Evolutionary conservation across 345 rosid species (phyloP), one percentile per base, ranked within the genome.

Genomic region (Rhizophora apiculata): DNA sequence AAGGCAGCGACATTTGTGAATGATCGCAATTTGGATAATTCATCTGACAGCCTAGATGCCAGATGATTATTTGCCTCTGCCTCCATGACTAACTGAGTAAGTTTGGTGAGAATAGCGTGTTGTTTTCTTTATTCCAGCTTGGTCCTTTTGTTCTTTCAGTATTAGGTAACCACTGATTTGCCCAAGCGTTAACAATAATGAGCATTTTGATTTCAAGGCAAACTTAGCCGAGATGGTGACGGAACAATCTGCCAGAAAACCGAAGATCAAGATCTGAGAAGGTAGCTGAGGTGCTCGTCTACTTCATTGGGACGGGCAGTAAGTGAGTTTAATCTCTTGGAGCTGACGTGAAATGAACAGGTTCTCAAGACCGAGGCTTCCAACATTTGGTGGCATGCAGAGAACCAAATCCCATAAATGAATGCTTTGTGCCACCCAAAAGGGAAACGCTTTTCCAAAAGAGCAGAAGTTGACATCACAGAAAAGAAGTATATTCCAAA

Each of bases 161-260:
- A 16, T 20, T 0, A 20, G 10, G 15, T 57, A 58, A 6, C 32
- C 16, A 31, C 16, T 11, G 6, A 31, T 6, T 55, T 30, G 39
- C 43, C 20, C 29, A 20, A 58, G 39, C 71, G 26, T 27, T 20
- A 39, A 15, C 27, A 30, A 39, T 2, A 43, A 43, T 43, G 49
- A 13, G 60, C 30, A 18, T 24, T 39, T 21, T 31, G 2, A 57
- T 39, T 60, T 69, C 15, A 56, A 30, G 72, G 72, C 22, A 8
- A 22, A 51, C 22, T 22, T 24, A 51, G 19, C 49, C 51, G 66
- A 22, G 65, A 21, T 56, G 62, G n/a, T 4, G 19, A 61, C 21
- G 15, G 21, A 31, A 61, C 30, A 53, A 61, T 69, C 48, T 69
- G 60, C 66, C 22, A 39, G 60, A 30, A 59, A 68, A 27, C 24